Evolutionary conservation across 352 stramenopile genomes (phyloP), one percentile per base, ranked within the genome.

Genomic region (Phytophthora tentaculata): DNA sequence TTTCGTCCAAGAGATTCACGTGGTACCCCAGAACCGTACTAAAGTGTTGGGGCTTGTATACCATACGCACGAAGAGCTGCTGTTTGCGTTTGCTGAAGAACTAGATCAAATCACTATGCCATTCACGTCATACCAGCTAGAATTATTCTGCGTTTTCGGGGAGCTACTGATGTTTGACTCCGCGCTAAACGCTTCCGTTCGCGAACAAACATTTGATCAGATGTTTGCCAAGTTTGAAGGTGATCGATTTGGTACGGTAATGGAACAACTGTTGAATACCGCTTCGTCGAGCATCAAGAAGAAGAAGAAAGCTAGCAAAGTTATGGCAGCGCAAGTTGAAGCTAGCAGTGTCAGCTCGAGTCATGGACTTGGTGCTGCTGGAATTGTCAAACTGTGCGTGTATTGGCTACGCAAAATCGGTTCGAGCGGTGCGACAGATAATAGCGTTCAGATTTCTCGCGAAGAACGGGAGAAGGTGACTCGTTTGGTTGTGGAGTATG

Each of bases 1-100:
- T 19, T 96, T 94, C 26, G 54, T 91, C 1, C 83, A 95, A 58
- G 87, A 96, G 69, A 76, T 96, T 54, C 84, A 95, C 49, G 87
- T 94, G 55, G 88, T 83, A 23, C 83, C 85, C 35, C 78, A 93
- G 61, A 92, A 89, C 55, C 87, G 84, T 20, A 63, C 52, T 1
- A 93, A 90, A 61, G 67, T 96, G 8, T 55, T 79, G 19, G 56
- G 67, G 3, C 71, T 92, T 32, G 74, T 90, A 8, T 63, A 47
- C 1, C 64, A 80, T 39, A 92, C 85, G 10, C 74, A 91, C 26
- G 71, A 91, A 2, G 74, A 72, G 24, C 61, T 96, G 5, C 61
- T 91, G 2, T 72, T 66, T 19, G 67, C 79, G n/a, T 58, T 83
- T 3, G 66, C 48, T 28, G 26, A 67, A 9, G 58, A 64, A 22